A percentile compares a stretch with the other conserved stretches of the same genome.
Evolutionary conservation across 2,329 filamentous ascomycete genomes (phyloP).

Genomic region (Bretziella fagacearum): DNA sequence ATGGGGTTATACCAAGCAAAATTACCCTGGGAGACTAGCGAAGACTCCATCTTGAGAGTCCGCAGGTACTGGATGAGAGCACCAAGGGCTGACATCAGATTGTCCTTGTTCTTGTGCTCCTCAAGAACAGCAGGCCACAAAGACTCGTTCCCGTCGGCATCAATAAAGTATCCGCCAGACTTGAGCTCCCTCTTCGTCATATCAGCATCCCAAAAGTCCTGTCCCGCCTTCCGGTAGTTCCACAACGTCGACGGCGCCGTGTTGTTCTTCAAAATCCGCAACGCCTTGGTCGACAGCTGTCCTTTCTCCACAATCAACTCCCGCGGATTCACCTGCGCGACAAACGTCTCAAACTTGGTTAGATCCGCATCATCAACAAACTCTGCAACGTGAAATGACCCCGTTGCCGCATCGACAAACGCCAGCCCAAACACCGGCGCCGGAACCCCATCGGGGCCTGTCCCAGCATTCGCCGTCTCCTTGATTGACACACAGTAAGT

Average conservation of each 20-base stretch:
- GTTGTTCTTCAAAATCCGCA: constrained; percentile 92
- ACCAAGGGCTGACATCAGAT: constrained; percentile 80
- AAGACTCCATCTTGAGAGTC: constrained; percentile 73
- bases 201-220: constrained; percentile 84
- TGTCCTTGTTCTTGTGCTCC: constrained; percentile 57
- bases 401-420: constrained; percentile 90
- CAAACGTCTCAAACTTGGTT: constrained; percentile 92
- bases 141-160: constrained; percentile 37
- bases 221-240: constrained; percentile 75
- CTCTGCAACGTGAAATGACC: constrained; percentile 83
- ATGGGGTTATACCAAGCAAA: constrained; percentile 90
- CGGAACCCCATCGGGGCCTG: background rate
- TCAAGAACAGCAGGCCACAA: constrained; percentile 61
- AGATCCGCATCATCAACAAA: constrained; percentile 85
- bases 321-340: constrained; percentile 77
- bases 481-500: constrained; percentile 95
- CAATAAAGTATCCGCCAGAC: constrained; percentile 60
- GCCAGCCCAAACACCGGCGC: constrained; percentile 76
- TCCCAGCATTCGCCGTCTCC: constrained; percentile 53
- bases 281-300: constrained; percentile 66
- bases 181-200: constrained; percentile 66
- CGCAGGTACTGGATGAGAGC: constrained; percentile 76
- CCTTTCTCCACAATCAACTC: constrained; percentile 84
- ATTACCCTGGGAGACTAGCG: constrained; percentile 74
- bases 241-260: constrained; percentile 83